Evolutionary conservation across 768 basidiomycete genomes (phyloP).

Genomic region (Paxillus rubicundulus): DNA sequence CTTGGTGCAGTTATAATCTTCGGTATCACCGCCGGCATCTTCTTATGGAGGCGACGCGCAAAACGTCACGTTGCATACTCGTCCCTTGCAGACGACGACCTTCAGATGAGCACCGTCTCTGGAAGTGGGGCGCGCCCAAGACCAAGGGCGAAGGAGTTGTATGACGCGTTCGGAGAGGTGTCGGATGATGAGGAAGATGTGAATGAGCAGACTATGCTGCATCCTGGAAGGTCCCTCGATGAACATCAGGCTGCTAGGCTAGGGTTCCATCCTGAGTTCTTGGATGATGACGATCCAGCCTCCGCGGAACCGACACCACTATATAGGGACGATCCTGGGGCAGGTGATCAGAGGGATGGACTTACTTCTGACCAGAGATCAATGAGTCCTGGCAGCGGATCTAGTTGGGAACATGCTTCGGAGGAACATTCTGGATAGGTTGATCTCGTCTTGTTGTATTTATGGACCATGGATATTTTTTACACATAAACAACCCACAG

Average conservation of each 20-base stretch:
- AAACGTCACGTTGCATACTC: constrained; percentile 49
- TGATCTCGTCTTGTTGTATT: constrained; percentile 4
- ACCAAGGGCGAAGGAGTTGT: constrained; percentile 80
- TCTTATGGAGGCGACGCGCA: constrained; percentile 73
- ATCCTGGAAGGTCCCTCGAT: constrained; percentile 33
- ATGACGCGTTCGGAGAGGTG: constrained; percentile 93
- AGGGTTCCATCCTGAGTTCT: constrained; percentile 75
- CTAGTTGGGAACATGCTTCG: constrained; percentile 76
- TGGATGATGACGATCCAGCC: constrained; percentile 72
- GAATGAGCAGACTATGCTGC: constrained; percentile 69
- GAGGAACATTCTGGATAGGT: constrained; percentile 30
- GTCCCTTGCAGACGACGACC: constrained; percentile 60
- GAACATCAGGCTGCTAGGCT: constrained; percentile 38
- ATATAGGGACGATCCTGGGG: constrained; percentile 57
- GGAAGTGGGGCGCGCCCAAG: constrained; percentile 34
- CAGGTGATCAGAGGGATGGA: constrained; percentile 2
- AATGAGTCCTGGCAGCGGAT: constrained; percentile 41
- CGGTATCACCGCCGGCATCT: constrained; percentile 61
- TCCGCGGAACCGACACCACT: constrained; percentile 28
- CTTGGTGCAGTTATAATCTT: constrained; percentile 77
- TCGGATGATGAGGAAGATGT: constrained; percentile 80
- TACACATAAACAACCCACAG: constrained; percentile 12
- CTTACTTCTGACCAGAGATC: constrained; percentile 11
- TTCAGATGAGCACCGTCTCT: constrained; percentile 74
- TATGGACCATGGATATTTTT: constrained; percentile 21